Base-by-base conservation (phyloP, 306 rosid genomes). In the Acacia acuminata region DNA sequence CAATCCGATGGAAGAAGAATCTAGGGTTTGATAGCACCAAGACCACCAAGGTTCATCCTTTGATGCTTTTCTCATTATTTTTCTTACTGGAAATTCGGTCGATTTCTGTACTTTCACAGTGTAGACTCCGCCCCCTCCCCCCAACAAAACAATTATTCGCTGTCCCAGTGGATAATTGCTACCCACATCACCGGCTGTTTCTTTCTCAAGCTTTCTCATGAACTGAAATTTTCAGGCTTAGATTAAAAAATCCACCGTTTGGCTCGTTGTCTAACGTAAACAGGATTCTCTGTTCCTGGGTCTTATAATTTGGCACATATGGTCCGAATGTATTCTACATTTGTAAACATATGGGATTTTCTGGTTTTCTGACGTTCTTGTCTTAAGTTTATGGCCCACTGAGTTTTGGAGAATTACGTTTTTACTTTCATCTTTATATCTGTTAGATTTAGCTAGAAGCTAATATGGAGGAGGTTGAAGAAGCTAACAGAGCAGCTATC, bases 21-120 rank as follows among this genome's bases (percentile, higher is more conserved):
- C 95, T 96, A 94, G 98, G 97, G 97, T 89, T 91, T 94, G 85
- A 75, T 88, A 80, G 85, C 87, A 82, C 80, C 86, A 82, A 84
- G 69, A 85, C 88, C 89, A 88, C 88, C 91, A 76, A 91, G 94
- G 94, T 90, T 84, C 77, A 85, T 84, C 73, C 85, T 83, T 88
- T 86, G 90, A 87, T 87, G 87, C 76, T 87, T 82, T 55, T n/a
- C 32, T 61, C 27, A 6, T 58, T 53, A 4, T 51, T 16, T 30
- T 36, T 75, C 47, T 30, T 3, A 27, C 84, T 79, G 79, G 10
- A 30, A 84, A 64, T 84, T 84, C 83, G 85, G 78, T 80, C 64
- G 19, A 30, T 75, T 89, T 55, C 45, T 84, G 45, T 56, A n/a
- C n/a, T n/a, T n/a, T n/a, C n/a, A n/a, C n/a, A n/a, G n/a, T n/a